Conservation (phyloP, 192 early-diverging fungal genomes). For the Rhizoclosmatium globosum region DNA sequence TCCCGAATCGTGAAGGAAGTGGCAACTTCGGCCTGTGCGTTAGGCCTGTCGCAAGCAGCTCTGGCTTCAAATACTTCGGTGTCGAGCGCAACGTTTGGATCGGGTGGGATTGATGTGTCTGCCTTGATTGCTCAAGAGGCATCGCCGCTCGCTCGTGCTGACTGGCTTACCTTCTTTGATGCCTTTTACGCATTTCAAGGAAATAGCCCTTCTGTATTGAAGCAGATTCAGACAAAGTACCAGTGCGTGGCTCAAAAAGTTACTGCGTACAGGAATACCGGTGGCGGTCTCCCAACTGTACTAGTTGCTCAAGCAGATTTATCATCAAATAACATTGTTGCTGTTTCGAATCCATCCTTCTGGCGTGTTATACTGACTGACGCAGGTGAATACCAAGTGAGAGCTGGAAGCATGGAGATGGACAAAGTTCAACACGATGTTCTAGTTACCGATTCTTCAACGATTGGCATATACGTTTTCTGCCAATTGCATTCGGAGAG, state of each 20-base stretch:
- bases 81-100: conserved; percentile 1
- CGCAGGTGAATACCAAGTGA: not conserved
- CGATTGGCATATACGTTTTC: too few species aligned
- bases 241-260: conserved; percentile 16
- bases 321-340: conserved; percentile 8
- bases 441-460: too few species aligned
- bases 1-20: not conserved
- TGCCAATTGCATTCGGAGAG: too few species aligned
- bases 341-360: conserved; percentile 1
- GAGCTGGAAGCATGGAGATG: too few species aligned
- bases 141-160: conserved; percentile 22
- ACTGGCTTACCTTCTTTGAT: conserved; percentile 35
- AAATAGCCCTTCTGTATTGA: not conserved
- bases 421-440: too few species aligned
- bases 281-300: conserved; percentile 16
- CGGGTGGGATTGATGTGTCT: not conserved
- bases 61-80: not conserved
- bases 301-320: not conserved
- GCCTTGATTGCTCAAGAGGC: not conserved
- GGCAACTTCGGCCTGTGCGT: not conserved
- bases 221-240: not conserved
- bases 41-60: not conserved
- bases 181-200: conserved; percentile 12
- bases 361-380: conserved; percentile 10
- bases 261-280: conserved; percentile 38